A percentile compares a stretch with the other conserved stretches of the same genome.
Conservation (phyloP, 2,329 filamentous ascomycete species). For the Cercospora janseana region DNA sequence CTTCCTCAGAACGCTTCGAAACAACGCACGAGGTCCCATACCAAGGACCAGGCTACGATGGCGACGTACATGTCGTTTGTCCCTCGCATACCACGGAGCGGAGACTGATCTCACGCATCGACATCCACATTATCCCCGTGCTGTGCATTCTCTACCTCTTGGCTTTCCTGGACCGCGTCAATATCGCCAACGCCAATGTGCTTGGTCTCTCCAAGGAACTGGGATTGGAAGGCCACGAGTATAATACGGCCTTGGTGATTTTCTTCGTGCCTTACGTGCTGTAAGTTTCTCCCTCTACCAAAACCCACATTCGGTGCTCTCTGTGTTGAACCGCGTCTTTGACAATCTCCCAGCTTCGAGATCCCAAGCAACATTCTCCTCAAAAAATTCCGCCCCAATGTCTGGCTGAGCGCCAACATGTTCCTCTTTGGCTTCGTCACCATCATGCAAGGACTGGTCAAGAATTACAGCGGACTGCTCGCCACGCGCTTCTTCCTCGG, state of each 20-base stretch:
- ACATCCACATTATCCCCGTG: conserved; percentile 50
- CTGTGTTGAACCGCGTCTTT: background rate
- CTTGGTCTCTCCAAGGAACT: conserved; percentile 51
- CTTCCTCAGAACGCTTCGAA: conserved; percentile 13
- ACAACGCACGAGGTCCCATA: conserved; percentile 3
- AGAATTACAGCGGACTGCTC: conserved; percentile 74
- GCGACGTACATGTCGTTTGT: conserved; percentile 38
- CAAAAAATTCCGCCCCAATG: conserved; percentile 52
- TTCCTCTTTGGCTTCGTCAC: conserved; percentile 76
- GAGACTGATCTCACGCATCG: conserved; percentile 46
- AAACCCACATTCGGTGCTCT: background rate
- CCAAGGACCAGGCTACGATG: conserved; percentile 34
- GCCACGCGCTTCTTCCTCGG: conserved; percentile 82
- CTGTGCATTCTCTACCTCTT: conserved; percentile 53
- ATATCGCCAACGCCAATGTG: conserved; percentile 55
- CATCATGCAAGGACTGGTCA: conserved; percentile 65
- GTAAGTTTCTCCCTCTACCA: background rate
- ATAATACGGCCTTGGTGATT: conserved; percentile 53
- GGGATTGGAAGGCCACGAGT: conserved; percentile 45
- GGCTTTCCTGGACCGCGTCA: conserved; percentile 43
- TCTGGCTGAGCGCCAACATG: conserved; percentile 67
- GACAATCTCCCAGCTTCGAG: conserved; percentile 40
- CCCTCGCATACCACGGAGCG: conserved; percentile 52
- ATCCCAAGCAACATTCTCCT: conserved; percentile 54
- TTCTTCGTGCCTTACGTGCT: conserved; percentile 56